Evolutionary conservation across 1,139 yeast species (phyloP), one percentile per base, ranked within the genome.

Genomic region (Hyphopichia wangnamkhiaoensis): DNA sequence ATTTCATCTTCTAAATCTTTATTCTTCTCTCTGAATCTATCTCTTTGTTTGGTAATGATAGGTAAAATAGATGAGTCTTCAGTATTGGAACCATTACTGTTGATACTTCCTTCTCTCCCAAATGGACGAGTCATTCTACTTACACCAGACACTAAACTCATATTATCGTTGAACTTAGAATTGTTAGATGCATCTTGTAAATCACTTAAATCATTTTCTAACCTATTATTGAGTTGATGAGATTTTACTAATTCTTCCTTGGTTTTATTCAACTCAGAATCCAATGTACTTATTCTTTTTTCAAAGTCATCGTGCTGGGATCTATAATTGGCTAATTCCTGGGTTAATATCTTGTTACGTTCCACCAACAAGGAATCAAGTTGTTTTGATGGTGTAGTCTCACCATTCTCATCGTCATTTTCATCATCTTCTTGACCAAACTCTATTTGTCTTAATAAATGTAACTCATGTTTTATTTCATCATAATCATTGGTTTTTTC

Each of bases 31-130:
- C 95, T 80, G 70, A 91, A 90, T 47, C 98, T 71, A 59, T 93
- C 98, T 59, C 98, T 79, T 64, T 93, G 98, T 54, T 93, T 91
- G 17, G 97, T 90, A 24, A 93, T 81, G 38, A 93, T 89, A 0
- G 96, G 95, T 34, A 93, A 65, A 31, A 93, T 83, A 0, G 89
- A 76, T 5, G 69, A 57, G 31, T 75, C 66, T 37, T 64, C 72
- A 1, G 68, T 69, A 19, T 80, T 80, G 9, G 17, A 20, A 14
- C 29, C 35, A 33, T 25, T 33, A n/a, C n/a, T 25, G 14, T n/a
- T 25, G 15, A 77, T 71, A 63, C 56, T 49, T 3, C 60, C 60
- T 34, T 47, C 51, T 21, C 61, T 61, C 1, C 70, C 68, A 29
- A 45, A 41, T 41, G 43, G 61, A 34, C 65, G 42, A 51, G 71